Base-by-base conservation (phyloP, 345 rosid genomes). In the Hypericum androsaemum region DNA sequence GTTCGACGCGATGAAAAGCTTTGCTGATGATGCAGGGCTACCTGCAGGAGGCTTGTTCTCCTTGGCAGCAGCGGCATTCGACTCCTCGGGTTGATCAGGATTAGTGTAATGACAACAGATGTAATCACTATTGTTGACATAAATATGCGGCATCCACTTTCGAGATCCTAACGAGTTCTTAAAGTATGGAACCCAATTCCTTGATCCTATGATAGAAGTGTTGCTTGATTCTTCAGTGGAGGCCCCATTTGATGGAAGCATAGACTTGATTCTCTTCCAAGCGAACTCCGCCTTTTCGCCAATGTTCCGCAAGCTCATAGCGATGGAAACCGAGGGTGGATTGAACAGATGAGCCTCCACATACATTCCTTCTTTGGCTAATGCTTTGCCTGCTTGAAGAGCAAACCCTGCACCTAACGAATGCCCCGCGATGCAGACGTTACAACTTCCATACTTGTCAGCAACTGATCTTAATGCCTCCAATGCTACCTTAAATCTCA, bases 361-460 rank as follows among this genome's bases (percentile, higher is more conserved):
- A 22, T 58, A 80, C 9, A 81, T 45, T 2, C 94, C 94, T 57
- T 92, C 83, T 66, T 83, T 81, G 0, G 95, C 99, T 65, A 92
- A 72, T 6, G 95, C 76, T 61, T 92, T 92, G n/a, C 97, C 99
- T 7, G 86, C 95, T 66, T 92, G 99, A 35, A 92, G 65, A 32
- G 99, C 95, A 61, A 92, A 85, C 17, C 94, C 97, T 28, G 98
- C 98, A 44, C 98, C 98, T 39, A 92, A 66, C 0, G 98, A 92
- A 74, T 92, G 98, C 35, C 97, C 97, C 5, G 86, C 94, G 10
- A 88, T 52, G 65, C 90, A 92, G 0, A 86, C 94, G 37, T 81
- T 81, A 67, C 62, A 65, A 69, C 95, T 86, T 32, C 97, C 99
- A 15, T 81, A 80, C 55, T 75, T 80, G 62, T 71, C 79, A 12